A percentile compares a stretch with the other conserved stretches of the same genome.
Evolutionary conservation across 1,284 basidiomycete species (phyloP).

Genomic region (Boletus semigastroideus): DNA sequence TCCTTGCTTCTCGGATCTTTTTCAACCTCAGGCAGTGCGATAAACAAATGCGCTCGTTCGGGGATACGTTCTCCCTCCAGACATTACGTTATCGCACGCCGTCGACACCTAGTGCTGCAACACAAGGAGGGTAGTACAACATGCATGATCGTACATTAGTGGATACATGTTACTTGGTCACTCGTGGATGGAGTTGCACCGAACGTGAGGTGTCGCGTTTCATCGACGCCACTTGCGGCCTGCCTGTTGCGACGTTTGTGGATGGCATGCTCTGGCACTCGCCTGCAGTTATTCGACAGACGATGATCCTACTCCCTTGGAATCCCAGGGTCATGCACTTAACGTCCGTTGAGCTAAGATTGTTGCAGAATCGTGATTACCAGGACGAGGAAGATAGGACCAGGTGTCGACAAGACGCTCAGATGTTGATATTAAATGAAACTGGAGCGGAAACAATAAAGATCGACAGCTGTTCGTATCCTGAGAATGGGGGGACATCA

Average conservation of each 20-base stretch:
- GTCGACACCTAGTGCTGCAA: background rate
- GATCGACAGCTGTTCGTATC: no score
- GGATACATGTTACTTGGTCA: background rate
- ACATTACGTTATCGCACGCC: slow-evolving; percentile 6
- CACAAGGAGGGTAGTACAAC: background rate
- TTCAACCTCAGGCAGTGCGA: slow-evolving; percentile 30
- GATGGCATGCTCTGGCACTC: no score
- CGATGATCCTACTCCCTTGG: no score
- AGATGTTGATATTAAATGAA: background rate
- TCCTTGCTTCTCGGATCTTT: slow-evolving; percentile 32
- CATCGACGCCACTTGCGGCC: background rate
- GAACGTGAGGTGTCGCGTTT: background rate
- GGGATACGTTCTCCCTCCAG: slow-evolving; percentile 3
- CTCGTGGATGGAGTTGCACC: background rate
- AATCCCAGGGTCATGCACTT: no score
- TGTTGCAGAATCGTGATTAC: no score
- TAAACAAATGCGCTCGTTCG: background rate
- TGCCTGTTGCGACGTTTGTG: no score
- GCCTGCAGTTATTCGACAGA: no score
- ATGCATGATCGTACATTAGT: background rate
- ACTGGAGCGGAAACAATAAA: background rate
- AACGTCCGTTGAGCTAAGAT: no score
- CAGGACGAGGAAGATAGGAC: no score
- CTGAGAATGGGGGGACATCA: no score
- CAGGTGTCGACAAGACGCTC: background rate